Base-by-base conservation (phyloP, 2,329 filamentous ascomycete genomes). In the Colletotrichum tropicale region DNA sequence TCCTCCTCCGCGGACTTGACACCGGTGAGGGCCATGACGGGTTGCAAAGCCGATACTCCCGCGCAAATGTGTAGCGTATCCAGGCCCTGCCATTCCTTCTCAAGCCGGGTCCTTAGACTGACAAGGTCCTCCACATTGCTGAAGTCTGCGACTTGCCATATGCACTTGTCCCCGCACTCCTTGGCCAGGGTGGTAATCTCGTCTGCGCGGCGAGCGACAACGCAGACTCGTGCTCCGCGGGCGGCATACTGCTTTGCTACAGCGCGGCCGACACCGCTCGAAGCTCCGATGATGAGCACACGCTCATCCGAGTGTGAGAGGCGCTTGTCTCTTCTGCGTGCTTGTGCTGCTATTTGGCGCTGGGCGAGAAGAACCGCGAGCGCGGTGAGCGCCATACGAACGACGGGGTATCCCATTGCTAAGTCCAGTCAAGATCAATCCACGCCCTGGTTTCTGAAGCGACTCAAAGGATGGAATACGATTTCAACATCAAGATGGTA, bases 231-330 rank as follows among this genome's bases (percentile, higher is more conserved):
- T 16, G 71, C 71, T 26, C 71, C 71, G 21, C 71, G 71, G 8
- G 71, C 34, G 12, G 71, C 71, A 15, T 74, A 74, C 34, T 43
- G 66, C 66, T 65, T 70, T 6, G 71, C 71, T 28, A 74, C 48
- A 13, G 71, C 71, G 12, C 71, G 66, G 3, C 71, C 71, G 9
- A 74, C 71, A 28, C 71, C 71, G 48, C 71, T 74, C 18, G 71
- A 74, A 26, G 71, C 71, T 10, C 71, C 71, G 38, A 74, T 21
- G 32, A 74, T 34, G 58, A 74, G 66, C n/a, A 74, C 71, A 38
- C 71, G 71, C 66, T 74, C 71, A 16, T 52, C 48, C 12, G 24
- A 16, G 32, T 43, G 32, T 18, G 48, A n/a, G 43, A 60, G 66
- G 48, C 26, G 71, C 15, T 58, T 70, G 34, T 58, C 48, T 60